Evolutionary conservation across 768 basidiomycete species (phyloP), one percentile per base, ranked within the genome.

Genomic region (Imleria badia): DNA sequence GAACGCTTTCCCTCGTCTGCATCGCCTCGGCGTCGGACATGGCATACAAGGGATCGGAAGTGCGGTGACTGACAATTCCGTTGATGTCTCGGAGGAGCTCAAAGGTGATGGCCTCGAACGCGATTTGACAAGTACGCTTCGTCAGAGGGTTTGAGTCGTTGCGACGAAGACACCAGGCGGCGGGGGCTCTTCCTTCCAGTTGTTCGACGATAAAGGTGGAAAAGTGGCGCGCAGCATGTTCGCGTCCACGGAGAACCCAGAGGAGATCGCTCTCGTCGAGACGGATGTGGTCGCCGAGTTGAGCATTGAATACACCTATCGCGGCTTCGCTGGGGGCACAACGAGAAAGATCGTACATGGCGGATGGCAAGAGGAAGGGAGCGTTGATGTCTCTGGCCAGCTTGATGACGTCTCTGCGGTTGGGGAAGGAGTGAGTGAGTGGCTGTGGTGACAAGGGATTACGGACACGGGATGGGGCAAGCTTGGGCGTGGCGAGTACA

Each of bases 331-430:
- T 88, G 2, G 86, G 82, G 30, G 80, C 72, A 60, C 73, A 81
- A 38, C 89, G 85, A 20, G 85, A 89, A 39, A 91, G 79, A 67
- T 91, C 89, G 68, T 91, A 91, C 71, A 89, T 88, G 6, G 88
- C 88, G 29, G 89, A 79, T 6, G 88, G 87, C 4, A 90, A 75
- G 33, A 91, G 79, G 59, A 83, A 79, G 0, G 73, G 73, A 0
- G 82, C 76, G 39, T 80, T 70, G 26, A 79, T 77, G 51, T 80
- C 78, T 53, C 82, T 77, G 20, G 86, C 87, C 5, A 90, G 71
- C 45, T 84, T 84, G 61, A 91, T 87, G 52, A 89, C 73, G 33
- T 82, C 70, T 59, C 87, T 89, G 61, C 30, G 44, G 35, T 36
- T 26, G 17, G 17, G 17, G 52, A 38, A 54, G 45, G 48, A 52